These are phyloP conservation scores for Trichosporon inkin DNA, from an alignment of 1,284 basidiomycete genomes.

Conservation along the genomic window DNA sequence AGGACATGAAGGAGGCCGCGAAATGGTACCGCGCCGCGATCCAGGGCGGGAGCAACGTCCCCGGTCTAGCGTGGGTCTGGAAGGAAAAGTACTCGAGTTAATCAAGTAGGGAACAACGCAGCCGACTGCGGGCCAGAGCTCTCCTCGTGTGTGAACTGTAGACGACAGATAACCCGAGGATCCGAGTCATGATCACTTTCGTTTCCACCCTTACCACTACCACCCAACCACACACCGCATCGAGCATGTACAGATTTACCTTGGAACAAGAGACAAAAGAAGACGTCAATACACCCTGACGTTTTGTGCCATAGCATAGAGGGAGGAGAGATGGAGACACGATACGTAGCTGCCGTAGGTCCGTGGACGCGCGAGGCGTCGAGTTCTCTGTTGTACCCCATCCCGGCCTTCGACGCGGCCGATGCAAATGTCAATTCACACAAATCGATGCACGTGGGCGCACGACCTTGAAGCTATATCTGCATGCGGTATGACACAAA, in stretches of 20 bases:
- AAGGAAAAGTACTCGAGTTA: constrained; percentile 31
- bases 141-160: constrained; percentile 8
- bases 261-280: neutral
- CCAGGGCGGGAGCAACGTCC: constrained; percentile 38
- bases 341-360: no score
- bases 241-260: neutral
- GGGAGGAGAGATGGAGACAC: no score
- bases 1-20: constrained; percentile 50
- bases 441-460: neutral
- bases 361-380: no score
- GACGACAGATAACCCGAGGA: neutral
- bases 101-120: constrained; percentile 6
- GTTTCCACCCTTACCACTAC: neutral
- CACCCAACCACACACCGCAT: neutral
- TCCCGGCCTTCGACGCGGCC: no score
- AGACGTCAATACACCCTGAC: no score
- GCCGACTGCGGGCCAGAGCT: constrained; percentile 5
- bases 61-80: constrained; percentile 51
- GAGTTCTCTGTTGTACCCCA: no score
- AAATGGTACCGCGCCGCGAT: constrained; percentile 49
- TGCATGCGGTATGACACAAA: constrained; percentile 9
- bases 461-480: neutral
- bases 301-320: no score
- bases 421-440: no score
- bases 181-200: neutral